Evolutionary conservation across 2,329 filamentous ascomycete species (phyloP).

Genomic region (Trichoderma polysporum): DNA sequence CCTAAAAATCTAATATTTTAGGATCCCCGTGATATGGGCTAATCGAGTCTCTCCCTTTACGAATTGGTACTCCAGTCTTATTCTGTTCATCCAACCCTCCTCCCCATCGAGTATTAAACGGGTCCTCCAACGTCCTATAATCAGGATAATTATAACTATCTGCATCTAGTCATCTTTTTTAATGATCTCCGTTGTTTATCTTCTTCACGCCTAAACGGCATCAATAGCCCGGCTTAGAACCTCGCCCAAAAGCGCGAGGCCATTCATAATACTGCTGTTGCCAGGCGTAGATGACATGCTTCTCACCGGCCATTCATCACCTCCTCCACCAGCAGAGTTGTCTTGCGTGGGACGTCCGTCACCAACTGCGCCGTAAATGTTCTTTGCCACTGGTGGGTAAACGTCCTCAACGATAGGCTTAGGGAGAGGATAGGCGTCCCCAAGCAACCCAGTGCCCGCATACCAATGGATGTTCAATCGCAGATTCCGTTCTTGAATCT

Average conservation of each 20-base stretch:
- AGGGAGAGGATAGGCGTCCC: not conserved
- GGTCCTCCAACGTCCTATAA: not conserved
- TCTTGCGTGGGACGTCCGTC: not conserved
- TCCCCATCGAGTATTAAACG: not conserved
- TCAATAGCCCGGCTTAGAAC: not conserved
- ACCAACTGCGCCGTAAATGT: constrained; percentile 12
- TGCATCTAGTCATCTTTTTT: not conserved
- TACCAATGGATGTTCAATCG: constrained; percentile 21
- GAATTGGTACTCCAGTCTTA: not conserved
- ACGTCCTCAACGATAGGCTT: constrained; percentile 36
- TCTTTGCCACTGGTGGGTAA: not conserved
- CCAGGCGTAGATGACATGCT: not conserved
- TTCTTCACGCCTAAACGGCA: not conserved
- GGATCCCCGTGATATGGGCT: not conserved
- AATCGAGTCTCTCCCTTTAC: not conserved
- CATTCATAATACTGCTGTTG: not conserved
- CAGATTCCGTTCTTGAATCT: constrained; percentile 21
- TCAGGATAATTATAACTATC: not conserved
- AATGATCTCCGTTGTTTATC: not conserved
- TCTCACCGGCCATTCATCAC: not conserved
- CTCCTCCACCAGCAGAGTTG: not conserved
- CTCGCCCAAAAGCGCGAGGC: constrained; percentile 2
- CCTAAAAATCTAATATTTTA: not conserved
- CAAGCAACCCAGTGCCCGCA: constrained; percentile 8
- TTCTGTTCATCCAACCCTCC: constrained; percentile 16